A percentile compares a stretch with the other conserved stretches of the same genome.
phyloP scores from a whole-genome alignment of 2,329 filamentous ascomycete genomes.

The Coniochaeta sp. region DNA sequence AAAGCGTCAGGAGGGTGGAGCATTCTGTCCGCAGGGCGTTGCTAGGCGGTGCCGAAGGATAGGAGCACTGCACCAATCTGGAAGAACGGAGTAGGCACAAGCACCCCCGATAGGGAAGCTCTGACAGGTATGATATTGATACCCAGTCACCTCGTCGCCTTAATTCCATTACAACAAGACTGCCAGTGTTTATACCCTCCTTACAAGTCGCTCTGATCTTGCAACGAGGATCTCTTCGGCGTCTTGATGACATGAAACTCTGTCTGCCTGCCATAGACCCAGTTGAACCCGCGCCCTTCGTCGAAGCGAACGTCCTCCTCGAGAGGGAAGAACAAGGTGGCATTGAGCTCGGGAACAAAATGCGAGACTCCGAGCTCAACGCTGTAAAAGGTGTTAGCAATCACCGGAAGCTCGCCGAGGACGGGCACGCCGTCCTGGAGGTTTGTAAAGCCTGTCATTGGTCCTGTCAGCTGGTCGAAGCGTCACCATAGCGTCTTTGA shows the following conservation, averaged over 20 bases:
- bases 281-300: constrained; percentile 31
- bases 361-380: constrained; percentile 41
- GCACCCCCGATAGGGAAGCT: no score
- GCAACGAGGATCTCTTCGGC: neutral
- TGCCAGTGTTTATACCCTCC: neutral
- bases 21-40: neutral
- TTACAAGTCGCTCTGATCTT: neutral
- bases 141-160: no score
- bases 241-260: constrained; percentile 23
- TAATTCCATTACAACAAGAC: no score
- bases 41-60: neutral
- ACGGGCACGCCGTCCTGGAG: constrained; percentile 38
- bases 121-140: no score
- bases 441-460: constrained; percentile 39
- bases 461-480: neutral
- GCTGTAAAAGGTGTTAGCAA: constrained; percentile 40
- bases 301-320: constrained; percentile 41
- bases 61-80: no score
- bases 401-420: constrained; percentile 35
- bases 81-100: no score
- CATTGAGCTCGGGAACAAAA: constrained; percentile 35
- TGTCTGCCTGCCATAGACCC: constrained; percentile 41
- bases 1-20: constrained; percentile 7
- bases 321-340: constrained; percentile 35
- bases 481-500: no score